Percentiles rank a stretch among this genome's conserved stretches.
These are phyloP conservation scores for Penicillium argentinense DNA, from an alignment of 495 filamentous ascomycete genomes.

Conservation along the genomic window DNA sequence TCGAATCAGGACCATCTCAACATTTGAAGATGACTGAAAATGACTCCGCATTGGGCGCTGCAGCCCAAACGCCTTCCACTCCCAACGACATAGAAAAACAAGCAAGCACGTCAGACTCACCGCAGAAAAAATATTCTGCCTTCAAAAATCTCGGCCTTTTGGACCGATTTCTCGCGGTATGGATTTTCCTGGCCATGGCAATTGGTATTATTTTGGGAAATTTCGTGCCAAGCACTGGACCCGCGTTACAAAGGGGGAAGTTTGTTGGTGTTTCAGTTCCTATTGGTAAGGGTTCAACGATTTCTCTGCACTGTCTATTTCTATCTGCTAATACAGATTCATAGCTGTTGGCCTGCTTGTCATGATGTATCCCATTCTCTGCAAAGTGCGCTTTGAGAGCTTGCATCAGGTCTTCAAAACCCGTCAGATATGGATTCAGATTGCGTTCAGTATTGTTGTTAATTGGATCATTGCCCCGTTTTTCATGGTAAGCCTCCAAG, in stretches of 20 bases:
- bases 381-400: conserved; percentile 85
- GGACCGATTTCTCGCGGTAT: conserved; percentile 76
- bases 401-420: conserved; percentile 67
- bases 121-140: conserved; percentile 22
- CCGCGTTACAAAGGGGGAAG: conserved; percentile 66
- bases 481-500: conserved; percentile 66
- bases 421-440: conserved; percentile 72
- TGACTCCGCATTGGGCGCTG: background rate
- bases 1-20: background rate
- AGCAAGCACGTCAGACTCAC: background rate
- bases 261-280: conserved; percentile 79
- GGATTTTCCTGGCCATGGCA: conserved; percentile 86
- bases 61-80: background rate
- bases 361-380: conserved; percentile 96
- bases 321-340: background rate
- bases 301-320: background rate
- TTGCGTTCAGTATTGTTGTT: conserved; percentile 72
- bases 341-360: conserved; percentile 77
- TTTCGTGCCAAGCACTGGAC: conserved; percentile 64
- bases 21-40: background rate
- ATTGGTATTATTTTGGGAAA: conserved; percentile 80
- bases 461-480: conserved; percentile 93
- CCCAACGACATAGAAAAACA: conserved; percentile 20
- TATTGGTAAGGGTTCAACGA: conserved; percentile 59
- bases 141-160: conserved; percentile 64